Evolutionary conservation across 129 eudicot genomes (phyloP).

Genomic region (Logfia minima): DNA sequence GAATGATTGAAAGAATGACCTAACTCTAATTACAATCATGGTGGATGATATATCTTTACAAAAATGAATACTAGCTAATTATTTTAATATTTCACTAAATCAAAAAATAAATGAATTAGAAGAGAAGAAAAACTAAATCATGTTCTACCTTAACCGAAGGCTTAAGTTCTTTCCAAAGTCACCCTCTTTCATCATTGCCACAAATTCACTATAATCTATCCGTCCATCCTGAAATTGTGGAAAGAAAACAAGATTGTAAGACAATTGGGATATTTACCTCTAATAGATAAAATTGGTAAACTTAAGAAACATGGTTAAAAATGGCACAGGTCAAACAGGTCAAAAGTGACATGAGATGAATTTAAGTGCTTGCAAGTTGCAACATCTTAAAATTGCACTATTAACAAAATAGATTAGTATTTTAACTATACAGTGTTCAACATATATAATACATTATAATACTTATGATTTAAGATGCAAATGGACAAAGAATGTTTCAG

Average conservation of each 20-base stretch:
- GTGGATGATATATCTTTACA: background rate
- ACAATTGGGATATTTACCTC: constrained; percentile 9
- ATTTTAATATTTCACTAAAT: background rate
- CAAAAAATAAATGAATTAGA: constrained; percentile 1
- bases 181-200: constrained; percentile 90
- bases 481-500: constrained; percentile 7
- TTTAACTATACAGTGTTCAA: background rate
- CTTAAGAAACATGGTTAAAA: background rate
- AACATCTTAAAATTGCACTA: background rate
- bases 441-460: background rate
- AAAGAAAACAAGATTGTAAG: constrained; percentile 9
- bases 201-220: constrained; percentile 87
- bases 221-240: constrained; percentile 64
- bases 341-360: background rate
- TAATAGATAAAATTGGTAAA: background rate
- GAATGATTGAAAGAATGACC: constrained; percentile 11
- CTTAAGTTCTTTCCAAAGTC: constrained; percentile 50
- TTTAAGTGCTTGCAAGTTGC: background rate
- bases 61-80: constrained; percentile 5
- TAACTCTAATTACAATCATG: constrained; percentile 11
- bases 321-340: background rate
- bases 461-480: background rate
- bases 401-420: background rate
- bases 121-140: constrained; percentile 1
- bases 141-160: constrained; percentile 35